phyloP scores from a whole-genome alignment of 192 early-diverging fungal genomes.

The Allomyces macrogynus region DNA sequence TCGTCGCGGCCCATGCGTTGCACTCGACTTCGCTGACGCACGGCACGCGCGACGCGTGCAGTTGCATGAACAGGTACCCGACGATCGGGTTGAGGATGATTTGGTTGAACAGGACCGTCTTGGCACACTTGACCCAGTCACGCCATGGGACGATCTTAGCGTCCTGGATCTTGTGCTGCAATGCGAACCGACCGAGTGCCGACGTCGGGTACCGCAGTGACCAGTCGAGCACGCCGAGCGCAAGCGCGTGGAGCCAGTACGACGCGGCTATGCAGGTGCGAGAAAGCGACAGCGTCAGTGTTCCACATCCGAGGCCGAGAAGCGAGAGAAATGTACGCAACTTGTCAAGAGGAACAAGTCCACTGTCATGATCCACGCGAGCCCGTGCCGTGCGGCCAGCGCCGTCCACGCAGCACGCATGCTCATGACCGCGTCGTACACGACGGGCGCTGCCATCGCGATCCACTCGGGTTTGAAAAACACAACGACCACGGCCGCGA shows the following conservation, averaged over 20 bases:
- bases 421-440: neutral
- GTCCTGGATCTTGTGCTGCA: neutral
- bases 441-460: neutral
- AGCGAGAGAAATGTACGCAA: neutral
- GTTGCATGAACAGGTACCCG: too few relatives aligned
- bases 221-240: neutral
- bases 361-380: neutral
- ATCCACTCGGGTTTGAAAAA: neutral
- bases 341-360: neutral
- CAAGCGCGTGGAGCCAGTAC: neutral
- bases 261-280: neutral
- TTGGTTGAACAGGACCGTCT: neutral
- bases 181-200: neutral
- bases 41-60: too few relatives aligned
- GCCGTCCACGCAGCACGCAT: neutral
- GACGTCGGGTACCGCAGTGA: neutral
- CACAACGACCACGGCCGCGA: too few relatives aligned
- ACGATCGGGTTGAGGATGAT: neutral
- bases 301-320: too few relatives aligned
- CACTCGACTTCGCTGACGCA: too few relatives aligned
- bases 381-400: neutral
- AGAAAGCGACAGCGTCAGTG: neutral
- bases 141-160: neutral
- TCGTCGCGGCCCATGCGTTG: neutral
- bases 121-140: neutral